Percentiles rank a stretch among this genome's conserved stretches.
Conservation (phyloP, 768 basidiomycete genomes). For the Floccularia luteovirens region DNA sequence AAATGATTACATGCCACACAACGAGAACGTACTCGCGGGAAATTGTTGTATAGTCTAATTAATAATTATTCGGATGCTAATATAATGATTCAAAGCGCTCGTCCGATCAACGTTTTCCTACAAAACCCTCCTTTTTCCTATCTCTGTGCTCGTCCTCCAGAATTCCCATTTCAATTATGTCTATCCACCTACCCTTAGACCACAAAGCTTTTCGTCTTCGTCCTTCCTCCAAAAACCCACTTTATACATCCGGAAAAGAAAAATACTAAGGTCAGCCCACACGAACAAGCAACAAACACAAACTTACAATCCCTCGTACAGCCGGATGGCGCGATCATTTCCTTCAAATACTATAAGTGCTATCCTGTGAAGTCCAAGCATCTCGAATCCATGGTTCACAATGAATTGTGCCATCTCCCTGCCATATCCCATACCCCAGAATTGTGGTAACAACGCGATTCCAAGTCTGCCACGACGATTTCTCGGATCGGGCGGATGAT, state of each 20-base stretch:
- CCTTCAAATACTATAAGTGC: slow-evolving; percentile 12
- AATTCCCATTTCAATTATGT: slow-evolving; percentile 17
- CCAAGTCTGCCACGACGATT: slow-evolving; percentile 1
- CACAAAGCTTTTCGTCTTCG: slow-evolving; percentile 14
- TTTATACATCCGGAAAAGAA: no score
- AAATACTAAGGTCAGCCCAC: no score
- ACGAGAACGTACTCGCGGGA: no score
- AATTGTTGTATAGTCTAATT: no score
- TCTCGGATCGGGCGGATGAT: not conserved
- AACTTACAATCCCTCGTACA: slow-evolving; percentile 11
- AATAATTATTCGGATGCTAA: no score
- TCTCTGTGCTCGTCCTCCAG: slow-evolving; percentile 17
- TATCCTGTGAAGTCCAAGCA: slow-evolving; percentile 11
- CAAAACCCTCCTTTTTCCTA: no score
- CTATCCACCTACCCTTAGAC: slow-evolving; percentile 17
- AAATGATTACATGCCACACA: no score
- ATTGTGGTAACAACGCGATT: not conserved
- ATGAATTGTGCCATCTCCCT: slow-evolving; percentile 9
- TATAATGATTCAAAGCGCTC: no score
- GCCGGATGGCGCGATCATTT: slow-evolving; percentile 10
- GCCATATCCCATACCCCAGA: slow-evolving; percentile 7
- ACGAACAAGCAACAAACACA: no score
- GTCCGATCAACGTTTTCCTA: no score
- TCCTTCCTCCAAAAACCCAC: slow-evolving; percentile 20
- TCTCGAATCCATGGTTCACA: slow-evolving; percentile 9